Base-by-base conservation (phyloP, 2,329 filamentous ascomycete genomes). In the Orbilia quercus region DNA sequence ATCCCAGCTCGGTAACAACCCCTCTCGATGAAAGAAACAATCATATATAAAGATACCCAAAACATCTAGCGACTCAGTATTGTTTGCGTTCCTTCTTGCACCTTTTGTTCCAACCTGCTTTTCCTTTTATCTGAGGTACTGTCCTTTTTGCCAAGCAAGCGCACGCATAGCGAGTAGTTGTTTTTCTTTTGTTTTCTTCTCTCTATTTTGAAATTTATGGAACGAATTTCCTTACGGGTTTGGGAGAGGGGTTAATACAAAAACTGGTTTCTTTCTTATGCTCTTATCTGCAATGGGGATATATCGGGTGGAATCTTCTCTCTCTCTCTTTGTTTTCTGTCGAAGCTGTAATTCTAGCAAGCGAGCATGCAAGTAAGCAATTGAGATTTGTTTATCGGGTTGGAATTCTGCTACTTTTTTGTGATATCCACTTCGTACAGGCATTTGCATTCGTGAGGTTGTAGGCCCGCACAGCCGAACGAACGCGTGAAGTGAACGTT, bases 141-240 rank as follows among this genome's bases (percentile, higher is more conserved):
- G n/a, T n/a, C n/a, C n/a, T n/a, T 28, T 40, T 40, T 40, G 22
- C n/a, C 50, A 28, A 54, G 50, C 63, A 28, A 67, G 63, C 63
- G 63, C 63, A 67, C 63, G 63, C 63, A 67, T 67, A 67, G 63
- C 53, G 63, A 67, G 58, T 62, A 28, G 51, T 36, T 44, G 22
- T 14, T 48, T 20, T 25, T 65, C 31, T 45, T 22, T 20, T 47
- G 31, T 47, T 47, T 48, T 54, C 28, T 31, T 9, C 5, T 9
- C 28, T 31, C 28, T 31, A 5, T 31, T 31, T 9, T 9, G 28
- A 31, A 9, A 31, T 65, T 7, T 42, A 11, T 20, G 44, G 53
- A 45, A 59, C 63, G 63, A 67, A 59, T 67, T 67, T 67, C 36
- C 38, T 67, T 67, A 34, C 2, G 16, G 20, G 58, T 59, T 67